These are phyloP conservation scores for Trichosporon coremiiforme DNA, from an alignment of 1,284 basidiomycete genomes.

Conservation along the genomic window DNA sequence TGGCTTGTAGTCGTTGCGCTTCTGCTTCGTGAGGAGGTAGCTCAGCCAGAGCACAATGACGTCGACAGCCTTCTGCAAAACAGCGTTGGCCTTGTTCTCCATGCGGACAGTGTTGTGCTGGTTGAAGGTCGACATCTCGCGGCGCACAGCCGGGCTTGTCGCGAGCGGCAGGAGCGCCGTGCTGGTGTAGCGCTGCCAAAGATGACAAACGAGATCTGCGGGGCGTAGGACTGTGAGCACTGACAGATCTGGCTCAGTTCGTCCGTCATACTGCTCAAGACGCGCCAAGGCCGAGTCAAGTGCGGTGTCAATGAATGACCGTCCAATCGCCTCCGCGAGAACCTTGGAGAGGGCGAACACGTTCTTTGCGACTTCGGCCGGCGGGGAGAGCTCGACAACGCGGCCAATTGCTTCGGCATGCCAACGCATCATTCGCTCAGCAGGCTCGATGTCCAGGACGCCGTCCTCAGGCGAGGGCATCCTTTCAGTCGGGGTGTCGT, in stretches of 20 bases:
- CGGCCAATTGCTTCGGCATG: constrained; percentile 92
- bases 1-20: constrained; percentile 95
- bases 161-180: constrained; percentile 89
- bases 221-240: constrained; percentile 68
- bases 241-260: constrained; percentile 77
- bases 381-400: constrained; percentile 79
- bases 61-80: constrained; percentile 83
- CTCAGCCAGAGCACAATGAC: constrained; percentile 72
- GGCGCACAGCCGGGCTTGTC: constrained; percentile 78
- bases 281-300: constrained; percentile 79
- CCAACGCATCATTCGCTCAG: constrained; percentile 90
- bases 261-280: constrained; percentile 73
- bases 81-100: constrained; percentile 79
- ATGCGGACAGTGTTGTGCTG: constrained; percentile 84
- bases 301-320: constrained; percentile 85
- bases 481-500: not conserved
- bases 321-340: constrained; percentile 83
- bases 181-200: constrained; percentile 96
- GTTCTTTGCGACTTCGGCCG: constrained; percentile 87
- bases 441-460: constrained; percentile 69
- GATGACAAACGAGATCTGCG: constrained; percentile 86
- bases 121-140: constrained; percentile 93
- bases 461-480: constrained; percentile 70
- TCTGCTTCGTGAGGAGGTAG: constrained; percentile 78
- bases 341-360: constrained; percentile 82